Evolutionary conservation across 805 yeast genomes (phyloP).

Genomic region (Myxozyma melibiosi): DNA sequence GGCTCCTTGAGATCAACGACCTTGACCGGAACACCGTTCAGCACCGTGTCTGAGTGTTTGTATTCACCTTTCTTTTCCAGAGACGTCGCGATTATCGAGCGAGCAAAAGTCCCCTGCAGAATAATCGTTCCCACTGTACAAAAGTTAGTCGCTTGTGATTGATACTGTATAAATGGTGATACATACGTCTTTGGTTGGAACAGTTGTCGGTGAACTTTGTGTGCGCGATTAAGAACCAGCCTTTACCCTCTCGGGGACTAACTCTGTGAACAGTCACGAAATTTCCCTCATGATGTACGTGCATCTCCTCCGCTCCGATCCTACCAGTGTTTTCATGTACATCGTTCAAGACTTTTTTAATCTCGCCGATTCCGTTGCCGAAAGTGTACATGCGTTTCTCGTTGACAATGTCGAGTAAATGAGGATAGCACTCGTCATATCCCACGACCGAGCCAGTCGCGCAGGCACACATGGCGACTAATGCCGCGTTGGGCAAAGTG

Average conservation of each 20-base stretch:
- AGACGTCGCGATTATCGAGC: conserved; percentile 59
- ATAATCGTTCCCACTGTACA: conserved; percentile 37
- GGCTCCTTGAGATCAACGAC: conserved; percentile 58
- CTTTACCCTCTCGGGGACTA: conserved; percentile 80
- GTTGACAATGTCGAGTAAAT: conserved; percentile 73
- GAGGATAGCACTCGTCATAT: conserved; percentile 88
- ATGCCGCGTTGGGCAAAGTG: conserved; percentile 91
- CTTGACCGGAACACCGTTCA: conserved; percentile 69
- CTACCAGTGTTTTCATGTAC: conserved; percentile 46
- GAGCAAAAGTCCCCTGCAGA: conserved; percentile 43
- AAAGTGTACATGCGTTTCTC: conserved; percentile 65
- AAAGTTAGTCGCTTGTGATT: not conserved
- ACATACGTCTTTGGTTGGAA: conserved; percentile 34
- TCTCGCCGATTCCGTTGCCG: conserved; percentile 67
- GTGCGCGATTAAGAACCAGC: conserved; percentile 86
- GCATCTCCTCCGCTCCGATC: conserved; percentile 79
- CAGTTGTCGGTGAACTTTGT: conserved; percentile 63
- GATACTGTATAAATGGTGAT: not conserved
- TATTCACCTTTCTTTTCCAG: conserved; percentile 56
- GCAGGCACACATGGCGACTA: conserved; percentile 88
- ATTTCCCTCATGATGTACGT: conserved; percentile 91
- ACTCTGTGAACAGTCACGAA: conserved; percentile 87
- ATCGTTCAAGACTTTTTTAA: conserved; percentile 52
- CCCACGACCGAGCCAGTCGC: conserved; percentile 96
- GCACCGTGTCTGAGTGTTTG: conserved; percentile 44